Evolutionary conservation across 768 basidiomycete species (phyloP).

Genomic region (Mycena rebaudengoi): DNA sequence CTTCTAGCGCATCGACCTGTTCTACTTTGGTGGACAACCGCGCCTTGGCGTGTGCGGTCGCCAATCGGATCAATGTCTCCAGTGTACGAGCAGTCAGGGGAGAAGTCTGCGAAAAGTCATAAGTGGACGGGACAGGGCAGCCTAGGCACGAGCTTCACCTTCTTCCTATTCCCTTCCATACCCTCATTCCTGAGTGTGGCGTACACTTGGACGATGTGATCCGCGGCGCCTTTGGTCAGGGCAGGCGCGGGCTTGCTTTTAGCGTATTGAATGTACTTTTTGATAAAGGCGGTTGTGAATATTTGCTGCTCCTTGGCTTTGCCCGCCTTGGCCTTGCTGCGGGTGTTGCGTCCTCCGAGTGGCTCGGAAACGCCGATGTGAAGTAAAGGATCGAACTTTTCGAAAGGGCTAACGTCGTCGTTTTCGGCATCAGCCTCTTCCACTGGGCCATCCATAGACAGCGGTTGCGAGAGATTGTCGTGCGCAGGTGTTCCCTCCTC

Average conservation of each 20-base stretch:
- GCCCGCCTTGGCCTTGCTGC: constrained; percentile 47
- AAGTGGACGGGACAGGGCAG: constrained; percentile 16
- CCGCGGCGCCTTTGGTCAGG: constrained; percentile 92
- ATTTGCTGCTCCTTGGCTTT: constrained; percentile 81
- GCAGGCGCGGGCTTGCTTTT: constrained; percentile 88
- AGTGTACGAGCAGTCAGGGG: constrained; percentile 98
- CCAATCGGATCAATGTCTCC: constrained; percentile 96
- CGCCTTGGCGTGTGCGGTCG: constrained; percentile 97
- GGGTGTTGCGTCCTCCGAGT: constrained; percentile 58
- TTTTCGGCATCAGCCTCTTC: constrained; percentile 61
- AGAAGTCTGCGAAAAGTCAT: constrained; percentile 72
- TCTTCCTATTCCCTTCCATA: constrained; percentile 87
- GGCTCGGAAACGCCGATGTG: constrained; percentile 79
- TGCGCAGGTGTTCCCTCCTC: constrained; percentile 94
- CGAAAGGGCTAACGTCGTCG: constrained; percentile 89
- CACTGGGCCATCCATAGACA: constrained; percentile 82
- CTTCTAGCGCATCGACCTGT: constrained; percentile 84
- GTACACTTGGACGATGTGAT: constrained; percentile 93
- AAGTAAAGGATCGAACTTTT: constrained; percentile 95
- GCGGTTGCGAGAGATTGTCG: constrained; percentile 88
- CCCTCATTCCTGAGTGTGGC: constrained; percentile 92
- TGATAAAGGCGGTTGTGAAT: constrained; percentile 92
- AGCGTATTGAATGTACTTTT: constrained; percentile 98
- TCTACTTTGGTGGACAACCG: constrained; percentile 88
- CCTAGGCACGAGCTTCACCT: constrained; percentile 53